phyloP scores from a whole-genome alignment of 805 yeast species.

The Suhomyces canberraensis region DNA sequence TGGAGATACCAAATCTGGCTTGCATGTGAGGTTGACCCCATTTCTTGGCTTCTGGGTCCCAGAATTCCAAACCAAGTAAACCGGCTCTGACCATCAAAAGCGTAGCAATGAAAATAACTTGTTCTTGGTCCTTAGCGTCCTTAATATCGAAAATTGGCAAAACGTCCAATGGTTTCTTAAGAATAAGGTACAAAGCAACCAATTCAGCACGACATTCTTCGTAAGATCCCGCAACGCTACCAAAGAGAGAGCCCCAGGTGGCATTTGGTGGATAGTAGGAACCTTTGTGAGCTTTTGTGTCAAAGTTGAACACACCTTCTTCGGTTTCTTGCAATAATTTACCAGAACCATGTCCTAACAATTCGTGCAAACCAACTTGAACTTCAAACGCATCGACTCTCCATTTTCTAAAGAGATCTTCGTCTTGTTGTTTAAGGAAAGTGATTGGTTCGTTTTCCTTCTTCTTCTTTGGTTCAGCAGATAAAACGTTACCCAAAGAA shows the following conservation, averaged over 20 bases:
- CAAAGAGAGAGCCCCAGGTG: conserved; percentile 88
- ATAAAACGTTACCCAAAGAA: conserved; percentile 79
- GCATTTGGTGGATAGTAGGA: conserved; percentile 77
- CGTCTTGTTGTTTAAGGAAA: conserved; percentile 54
- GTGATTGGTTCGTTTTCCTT: conserved; percentile 65
- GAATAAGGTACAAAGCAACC: conserved; percentile 77
- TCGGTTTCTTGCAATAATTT: conserved; percentile 59
- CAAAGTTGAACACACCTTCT: conserved; percentile 70
- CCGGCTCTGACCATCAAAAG: conserved; percentile 89
- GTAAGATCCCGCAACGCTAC: conserved; percentile 78
- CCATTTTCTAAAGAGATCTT: conserved; percentile 61
- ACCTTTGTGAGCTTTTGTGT: conserved; percentile 61
- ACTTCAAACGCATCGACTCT: conserved; percentile 85
- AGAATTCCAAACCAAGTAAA: conserved; percentile 72
- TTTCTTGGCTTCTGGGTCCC: conserved; percentile 77
- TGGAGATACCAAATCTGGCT: conserved; percentile 83
- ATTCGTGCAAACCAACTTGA: conserved; percentile 90
- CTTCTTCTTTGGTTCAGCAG: conserved; percentile 63
- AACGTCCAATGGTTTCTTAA: conserved; percentile 57
- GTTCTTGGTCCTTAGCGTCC: conserved; percentile 55
- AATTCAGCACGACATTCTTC: conserved; percentile 94
- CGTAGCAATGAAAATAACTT: conserved; percentile 63
- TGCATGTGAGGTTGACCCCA: conserved; percentile 98
- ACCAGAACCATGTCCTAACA: conserved; percentile 90
- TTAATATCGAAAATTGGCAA: conserved; percentile 71